Evolutionary conservation across 2,329 filamentous ascomycete genomes (phyloP).

Genomic region (Epichloe coenophiala): DNA sequence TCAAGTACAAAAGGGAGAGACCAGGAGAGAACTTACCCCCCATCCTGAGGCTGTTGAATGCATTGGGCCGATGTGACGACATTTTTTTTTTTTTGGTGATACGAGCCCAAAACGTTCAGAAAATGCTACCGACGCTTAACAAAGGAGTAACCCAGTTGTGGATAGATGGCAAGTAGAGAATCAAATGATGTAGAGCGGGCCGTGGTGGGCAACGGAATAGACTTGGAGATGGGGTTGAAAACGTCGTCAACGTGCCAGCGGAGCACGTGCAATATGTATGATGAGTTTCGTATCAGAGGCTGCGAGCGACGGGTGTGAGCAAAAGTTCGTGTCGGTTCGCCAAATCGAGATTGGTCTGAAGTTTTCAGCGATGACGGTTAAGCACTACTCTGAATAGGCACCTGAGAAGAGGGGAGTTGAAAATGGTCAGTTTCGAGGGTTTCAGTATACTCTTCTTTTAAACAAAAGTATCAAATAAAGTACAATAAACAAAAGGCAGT

Average conservation of each 20-base stretch:
- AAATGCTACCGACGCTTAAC: slow-evolving; percentile 14
- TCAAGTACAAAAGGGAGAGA: slow-evolving; percentile 6
- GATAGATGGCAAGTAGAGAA: slow-evolving; percentile 17
- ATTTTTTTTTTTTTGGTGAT: slow-evolving; percentile 32
- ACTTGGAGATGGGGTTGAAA: not conserved
- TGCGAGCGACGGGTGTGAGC: not conserved
- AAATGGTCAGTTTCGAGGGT: not conserved
- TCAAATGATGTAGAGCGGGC: slow-evolving; percentile 16
- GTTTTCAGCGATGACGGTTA: not conserved
- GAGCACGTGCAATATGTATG: not conserved
- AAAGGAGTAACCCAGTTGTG: slow-evolving; percentile 11
- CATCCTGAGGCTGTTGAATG: slow-evolving; percentile 82
- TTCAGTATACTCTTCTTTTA: not conserved
- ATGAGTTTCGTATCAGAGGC: not conserved
- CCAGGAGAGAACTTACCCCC: slow-evolving; percentile 55
- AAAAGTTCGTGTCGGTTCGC: not conserved
- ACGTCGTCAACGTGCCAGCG: not conserved
- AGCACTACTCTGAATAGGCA: slow-evolving; percentile 1
- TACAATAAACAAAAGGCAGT: slow-evolving; percentile 5
- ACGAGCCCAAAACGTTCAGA: slow-evolving; percentile 13
- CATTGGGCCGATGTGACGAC: slow-evolving; percentile 85
- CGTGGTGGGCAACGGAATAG: slow-evolving; percentile 23
- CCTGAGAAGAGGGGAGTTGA: not conserved
- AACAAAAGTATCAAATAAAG: not conserved
- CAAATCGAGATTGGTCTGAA: not conserved